Evolutionary conservation across 441 rosid species (phyloP).

Genomic region (Corymbia citriodora): DNA sequence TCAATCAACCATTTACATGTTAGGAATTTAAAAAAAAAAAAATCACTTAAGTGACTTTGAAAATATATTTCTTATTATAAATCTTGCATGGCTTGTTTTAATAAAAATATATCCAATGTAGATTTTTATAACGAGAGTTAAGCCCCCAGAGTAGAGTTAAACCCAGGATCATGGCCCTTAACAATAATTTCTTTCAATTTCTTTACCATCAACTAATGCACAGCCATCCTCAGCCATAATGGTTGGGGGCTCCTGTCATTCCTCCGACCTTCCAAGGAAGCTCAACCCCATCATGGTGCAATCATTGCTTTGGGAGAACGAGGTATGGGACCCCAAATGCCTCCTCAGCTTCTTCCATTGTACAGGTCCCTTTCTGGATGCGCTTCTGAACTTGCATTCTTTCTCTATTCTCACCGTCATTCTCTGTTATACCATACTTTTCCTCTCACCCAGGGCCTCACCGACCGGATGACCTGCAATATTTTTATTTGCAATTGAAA

Average conservation of each 20-base stretch:
- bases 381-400: constrained; percentile 36
- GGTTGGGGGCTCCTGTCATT: constrained; percentile 42
- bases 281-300: constrained; percentile 52
- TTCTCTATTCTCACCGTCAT: constrained; percentile 40
- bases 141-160: background rate
- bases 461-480: constrained; percentile 27
- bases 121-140: background rate
- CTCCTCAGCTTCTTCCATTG: constrained; percentile 57
- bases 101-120: background rate
- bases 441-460: constrained; percentile 25
- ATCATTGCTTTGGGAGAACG: constrained; percentile 40
- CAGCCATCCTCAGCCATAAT: constrained; percentile 23
- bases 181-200: constrained; percentile 17
- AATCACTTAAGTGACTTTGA: accelerated
- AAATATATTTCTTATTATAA: background rate
- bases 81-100: background rate
- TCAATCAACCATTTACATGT: too few species aligned
- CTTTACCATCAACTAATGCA: background rate
- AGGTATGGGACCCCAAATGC: constrained; percentile 39
- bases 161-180: background rate
- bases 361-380: constrained; percentile 28
- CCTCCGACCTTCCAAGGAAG: constrained; percentile 27
- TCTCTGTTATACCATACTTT: constrained; percentile 42
- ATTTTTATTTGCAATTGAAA: background rate
- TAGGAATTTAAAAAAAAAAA: background rate